Conservation (phyloP, 2,329 filamentous ascomycete genomes). For the Trichoderma brevicompactum region DNA sequence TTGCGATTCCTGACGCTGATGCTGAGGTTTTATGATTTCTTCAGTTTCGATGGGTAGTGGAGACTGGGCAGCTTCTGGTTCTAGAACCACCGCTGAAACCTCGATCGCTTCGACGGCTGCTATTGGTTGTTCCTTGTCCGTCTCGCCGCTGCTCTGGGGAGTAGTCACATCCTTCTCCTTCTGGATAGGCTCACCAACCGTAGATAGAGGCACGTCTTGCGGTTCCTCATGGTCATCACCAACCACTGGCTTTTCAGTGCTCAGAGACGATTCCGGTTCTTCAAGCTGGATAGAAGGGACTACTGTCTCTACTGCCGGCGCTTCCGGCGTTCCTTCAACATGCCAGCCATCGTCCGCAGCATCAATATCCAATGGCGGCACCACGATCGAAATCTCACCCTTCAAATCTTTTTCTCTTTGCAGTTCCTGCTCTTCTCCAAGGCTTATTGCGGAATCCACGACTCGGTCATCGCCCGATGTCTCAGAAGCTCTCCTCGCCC, state of each 20-base stretch:
- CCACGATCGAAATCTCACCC: not conserved
- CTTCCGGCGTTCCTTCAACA: not conserved
- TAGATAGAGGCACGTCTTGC: constrained; percentile 43
- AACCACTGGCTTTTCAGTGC: not conserved
- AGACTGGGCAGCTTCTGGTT: not conserved
- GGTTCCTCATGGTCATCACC: not conserved
- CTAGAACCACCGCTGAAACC: not conserved
- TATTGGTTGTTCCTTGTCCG: not conserved
- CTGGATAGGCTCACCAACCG: constrained; percentile 56
- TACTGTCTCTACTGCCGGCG: not conserved
- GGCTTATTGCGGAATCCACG: constrained; percentile 40
- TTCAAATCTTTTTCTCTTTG: not conserved
- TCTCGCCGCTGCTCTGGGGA: constrained; percentile 30
- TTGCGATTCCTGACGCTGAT: not conserved
- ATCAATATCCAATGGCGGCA: constrained; percentile 2
- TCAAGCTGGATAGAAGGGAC: constrained; percentile 19
- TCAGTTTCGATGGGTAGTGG: not conserved
- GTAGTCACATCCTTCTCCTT: constrained; percentile 53
- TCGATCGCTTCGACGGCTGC: not conserved
- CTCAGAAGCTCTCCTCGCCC: constrained; percentile 30
- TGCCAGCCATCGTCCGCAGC: not conserved
- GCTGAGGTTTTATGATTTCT: not conserved
- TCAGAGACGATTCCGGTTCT: not conserved
- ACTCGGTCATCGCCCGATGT: constrained; percentile 33
- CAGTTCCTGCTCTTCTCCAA: constrained; percentile 33